phyloP scores from a whole-genome alignment of 2,329 filamentous ascomycete species.

The Aspergillus neotritici region DNA sequence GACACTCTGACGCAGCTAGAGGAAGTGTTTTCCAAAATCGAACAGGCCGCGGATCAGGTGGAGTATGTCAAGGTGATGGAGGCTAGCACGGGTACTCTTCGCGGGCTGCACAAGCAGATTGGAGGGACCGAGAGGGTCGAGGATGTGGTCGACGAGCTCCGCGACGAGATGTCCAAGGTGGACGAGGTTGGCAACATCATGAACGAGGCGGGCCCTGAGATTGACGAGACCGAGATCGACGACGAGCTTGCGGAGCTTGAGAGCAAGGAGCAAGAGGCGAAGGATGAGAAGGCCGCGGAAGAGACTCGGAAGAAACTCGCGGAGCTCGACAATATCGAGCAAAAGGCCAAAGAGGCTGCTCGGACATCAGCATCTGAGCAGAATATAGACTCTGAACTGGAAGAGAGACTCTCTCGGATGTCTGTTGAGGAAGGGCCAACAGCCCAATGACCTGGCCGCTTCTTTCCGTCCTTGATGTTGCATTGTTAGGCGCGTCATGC shows the following conservation, averaged over 20 bases:
- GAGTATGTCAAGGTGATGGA: conserved; percentile 80
- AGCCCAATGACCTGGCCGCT: conserved; percentile 13
- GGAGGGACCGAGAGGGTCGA: conserved; percentile 73
- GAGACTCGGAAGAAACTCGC: conserved; percentile 48
- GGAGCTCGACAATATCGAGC: conserved; percentile 39
- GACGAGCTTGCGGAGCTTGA: conserved; percentile 78
- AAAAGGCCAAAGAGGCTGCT: conserved; percentile 39
- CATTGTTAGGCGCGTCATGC: too few species aligned
- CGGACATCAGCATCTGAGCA: conserved; percentile 22
- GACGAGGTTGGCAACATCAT: conserved; percentile 79
- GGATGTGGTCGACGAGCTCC: conserved; percentile 65
- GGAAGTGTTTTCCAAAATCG: conserved; percentile 72
- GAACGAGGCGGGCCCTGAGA: conserved; percentile 53
- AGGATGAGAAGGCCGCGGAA: conserved; percentile 46
- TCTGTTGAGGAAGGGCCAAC: conserved; percentile 32
- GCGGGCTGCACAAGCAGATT: conserved; percentile 66
- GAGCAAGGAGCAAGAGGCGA: conserved; percentile 48
- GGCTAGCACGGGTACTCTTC: conserved; percentile 66
- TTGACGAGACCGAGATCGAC: conserved; percentile 81
- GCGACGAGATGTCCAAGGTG: conserved; percentile 72
- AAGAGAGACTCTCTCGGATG: conserved; percentile 38
- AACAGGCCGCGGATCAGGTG: conserved; percentile 79
- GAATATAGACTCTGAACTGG: conserved; percentile 28
- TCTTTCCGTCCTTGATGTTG: too few species aligned
- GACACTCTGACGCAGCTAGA: conserved; percentile 76